A percentile compares a stretch with the other conserved stretches of the same genome.
These are phyloP conservation scores for Salisapilia sapeloensis DNA, from an alignment of 352 stramenopile genomes.

Conservation along the genomic window DNA sequence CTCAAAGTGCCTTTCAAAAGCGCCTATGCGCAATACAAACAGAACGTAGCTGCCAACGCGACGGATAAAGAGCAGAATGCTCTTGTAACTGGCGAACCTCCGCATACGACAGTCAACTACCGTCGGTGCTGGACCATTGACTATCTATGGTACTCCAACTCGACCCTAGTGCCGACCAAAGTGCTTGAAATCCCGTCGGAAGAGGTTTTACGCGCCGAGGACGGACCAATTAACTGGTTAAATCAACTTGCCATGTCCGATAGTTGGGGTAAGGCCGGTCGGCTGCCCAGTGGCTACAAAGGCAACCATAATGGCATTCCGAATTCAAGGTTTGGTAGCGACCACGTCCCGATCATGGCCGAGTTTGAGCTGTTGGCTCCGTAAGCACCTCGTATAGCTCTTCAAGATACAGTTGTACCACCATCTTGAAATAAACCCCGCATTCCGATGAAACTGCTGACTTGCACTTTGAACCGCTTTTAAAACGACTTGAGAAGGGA, in stretches of 20 bases:
- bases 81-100: constrained; percentile 27
- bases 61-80: constrained; percentile 8
- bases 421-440: too few relatives aligned
- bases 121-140: constrained; percentile 80
- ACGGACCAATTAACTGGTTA: constrained; percentile 62
- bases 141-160: constrained; percentile 79
- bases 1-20: constrained; percentile 50
- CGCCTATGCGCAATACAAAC: constrained; percentile 47
- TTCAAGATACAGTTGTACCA: too few relatives aligned
- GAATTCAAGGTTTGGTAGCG: constrained; percentile 69
- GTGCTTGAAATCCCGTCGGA: constrained; percentile 66
- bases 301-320: constrained; percentile 80
- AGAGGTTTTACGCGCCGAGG: constrained; percentile 40
- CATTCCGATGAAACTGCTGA: too few relatives aligned
- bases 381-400: too few relatives aligned
- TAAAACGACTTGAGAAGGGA: too few relatives aligned
- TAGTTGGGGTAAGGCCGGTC: constrained; percentile 44
- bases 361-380: constrained; percentile 53
- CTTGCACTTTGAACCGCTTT: too few relatives aligned
- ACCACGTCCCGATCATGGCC: constrained; percentile 77
- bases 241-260: constrained; percentile 51
- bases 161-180: constrained; percentile 29
- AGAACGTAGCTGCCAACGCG: constrained; percentile 23
- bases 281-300: constrained; percentile 36
- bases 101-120: constrained; percentile 77